phyloP scores from a whole-genome alignment of 2,329 filamentous ascomycete genomes.

The Paecilomyces dactylethromorphus region DNA sequence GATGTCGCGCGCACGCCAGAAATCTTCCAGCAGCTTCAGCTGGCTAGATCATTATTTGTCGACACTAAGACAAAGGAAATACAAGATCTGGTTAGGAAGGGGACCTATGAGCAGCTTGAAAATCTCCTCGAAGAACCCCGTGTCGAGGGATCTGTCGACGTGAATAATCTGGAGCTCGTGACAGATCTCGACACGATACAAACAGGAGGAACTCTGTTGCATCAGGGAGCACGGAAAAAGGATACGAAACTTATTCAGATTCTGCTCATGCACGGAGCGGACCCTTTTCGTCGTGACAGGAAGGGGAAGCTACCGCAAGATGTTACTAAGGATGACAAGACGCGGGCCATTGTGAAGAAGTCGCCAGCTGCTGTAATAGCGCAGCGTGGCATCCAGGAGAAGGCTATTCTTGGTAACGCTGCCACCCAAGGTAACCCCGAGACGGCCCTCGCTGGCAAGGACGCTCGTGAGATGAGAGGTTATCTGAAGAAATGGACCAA shows the following conservation, averaged over 20 bases:
- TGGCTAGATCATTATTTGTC: constrained; percentile 81
- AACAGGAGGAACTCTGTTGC: constrained; percentile 82
- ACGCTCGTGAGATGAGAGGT: constrained; percentile 94
- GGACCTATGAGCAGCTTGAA: constrained; percentile 72
- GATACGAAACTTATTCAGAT: constrained; percentile 85
- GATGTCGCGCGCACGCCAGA: constrained; percentile 88
- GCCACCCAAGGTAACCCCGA: constrained; percentile 55
- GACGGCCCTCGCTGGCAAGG: constrained; percentile 62
- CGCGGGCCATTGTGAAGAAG: constrained; percentile 80
- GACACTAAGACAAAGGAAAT: constrained; percentile 80
- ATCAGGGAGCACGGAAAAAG: constrained; percentile 84
- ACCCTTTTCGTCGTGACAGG: constrained; percentile 90
- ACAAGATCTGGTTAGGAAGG: constrained; percentile 65
- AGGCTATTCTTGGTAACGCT: constrained; percentile 79
- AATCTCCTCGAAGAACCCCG: constrained; percentile 76
- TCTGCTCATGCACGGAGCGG: constrained; percentile 84
- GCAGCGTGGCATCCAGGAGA: constrained; percentile 93
- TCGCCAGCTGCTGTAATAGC: constrained; percentile 92
- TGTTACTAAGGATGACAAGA: constrained; percentile 89
- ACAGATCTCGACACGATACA: constrained; percentile 72
- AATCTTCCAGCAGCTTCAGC: constrained; percentile 90
- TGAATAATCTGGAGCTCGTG: constrained; percentile 84
- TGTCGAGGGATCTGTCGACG: constrained; percentile 79
- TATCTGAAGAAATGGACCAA: constrained; percentile 99
- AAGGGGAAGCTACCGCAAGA: constrained; percentile 95